These are phyloP conservation scores for Syncephalis plumigaleata DNA, from an alignment of 371 early-diverging fungal species.

Conservation along the genomic window DNA sequence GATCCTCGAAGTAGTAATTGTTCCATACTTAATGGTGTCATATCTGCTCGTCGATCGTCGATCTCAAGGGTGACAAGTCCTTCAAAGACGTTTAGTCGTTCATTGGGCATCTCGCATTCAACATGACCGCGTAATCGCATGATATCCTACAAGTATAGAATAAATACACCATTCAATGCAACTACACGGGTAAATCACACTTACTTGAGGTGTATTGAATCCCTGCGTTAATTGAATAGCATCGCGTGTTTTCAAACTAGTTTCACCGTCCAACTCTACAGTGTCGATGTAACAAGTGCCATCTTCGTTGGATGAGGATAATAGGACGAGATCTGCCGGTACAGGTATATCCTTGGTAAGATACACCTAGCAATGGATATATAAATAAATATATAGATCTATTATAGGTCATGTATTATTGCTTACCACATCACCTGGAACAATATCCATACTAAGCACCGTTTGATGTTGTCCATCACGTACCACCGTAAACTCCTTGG, in stretches of 20 bases:
- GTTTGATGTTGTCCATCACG: constrained; percentile 10
- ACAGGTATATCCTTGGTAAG: constrained; percentile 68
- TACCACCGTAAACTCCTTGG: constrained; percentile 11
- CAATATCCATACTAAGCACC: constrained; percentile 36
- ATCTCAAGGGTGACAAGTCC: constrained; percentile 8
- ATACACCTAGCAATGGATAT: constrained; percentile 78
- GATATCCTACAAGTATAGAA: constrained; percentile 44
- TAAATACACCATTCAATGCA: too few relatives aligned
- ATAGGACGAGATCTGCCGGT: constrained; percentile 79
- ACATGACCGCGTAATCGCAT: constrained; percentile 11
- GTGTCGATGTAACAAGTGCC: constrained; percentile 82
- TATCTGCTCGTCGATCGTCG: constrained; percentile 5
- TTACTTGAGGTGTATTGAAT: constrained; percentile 13
- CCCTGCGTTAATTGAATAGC: constrained; percentile 15
- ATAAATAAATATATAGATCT: constrained; percentile 75
- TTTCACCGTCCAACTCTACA: constrained; percentile 92
- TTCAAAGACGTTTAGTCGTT: constrained; percentile 26
- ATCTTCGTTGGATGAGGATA: constrained; percentile 55
- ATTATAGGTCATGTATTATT: constrained; percentile 54
- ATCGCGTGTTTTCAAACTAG: constrained; percentile 73
- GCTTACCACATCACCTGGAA: constrained; percentile 62
- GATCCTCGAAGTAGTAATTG: constrained; percentile 84
- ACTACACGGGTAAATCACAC: too few relatives aligned
- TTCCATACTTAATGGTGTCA: constrained; percentile 44
- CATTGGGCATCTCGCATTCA: constrained; percentile 34